phyloP scores from a whole-genome alignment of 2,329 filamentous ascomycete species.

The Aspergillus piperis region DNA sequence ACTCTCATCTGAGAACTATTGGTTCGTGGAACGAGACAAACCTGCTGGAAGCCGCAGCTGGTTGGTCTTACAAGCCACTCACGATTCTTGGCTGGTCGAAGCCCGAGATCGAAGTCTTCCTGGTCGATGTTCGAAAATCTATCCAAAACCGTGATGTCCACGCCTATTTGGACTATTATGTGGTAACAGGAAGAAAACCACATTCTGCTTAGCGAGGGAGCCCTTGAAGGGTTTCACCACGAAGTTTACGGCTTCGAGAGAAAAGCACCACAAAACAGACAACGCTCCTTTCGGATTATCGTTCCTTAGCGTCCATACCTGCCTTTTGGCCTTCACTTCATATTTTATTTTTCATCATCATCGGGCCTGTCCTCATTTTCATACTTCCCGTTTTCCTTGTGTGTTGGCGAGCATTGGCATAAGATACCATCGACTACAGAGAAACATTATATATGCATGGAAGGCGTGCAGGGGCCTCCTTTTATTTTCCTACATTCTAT shows the following conservation, averaged over 20 bases:
- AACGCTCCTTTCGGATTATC: neutral
- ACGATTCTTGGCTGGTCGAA: slow-evolving; percentile 46
- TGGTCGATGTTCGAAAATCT: slow-evolving; percentile 46
- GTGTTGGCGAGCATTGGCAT: slow-evolving; percentile 28
- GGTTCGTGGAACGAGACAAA: slow-evolving; percentile 54
- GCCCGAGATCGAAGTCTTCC: slow-evolving; percentile 49
- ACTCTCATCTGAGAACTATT: slow-evolving; percentile 49
- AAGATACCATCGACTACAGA: slow-evolving; percentile 30
- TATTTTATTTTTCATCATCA: neutral
- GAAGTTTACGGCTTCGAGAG: neutral
- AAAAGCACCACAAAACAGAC: neutral
- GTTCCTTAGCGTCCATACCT: neutral
- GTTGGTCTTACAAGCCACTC: slow-evolving; percentile 48
- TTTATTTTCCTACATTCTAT: neutral
- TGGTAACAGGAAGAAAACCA: slow-evolving; percentile 42
- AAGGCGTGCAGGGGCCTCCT: slow-evolving; percentile 23
- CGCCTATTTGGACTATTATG: slow-evolving; percentile 43
- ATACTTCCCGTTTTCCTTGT: slow-evolving; percentile 8
- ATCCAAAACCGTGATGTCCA: slow-evolving; percentile 45
- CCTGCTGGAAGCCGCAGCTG: slow-evolving; percentile 46
- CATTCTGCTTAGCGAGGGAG: slow-evolving; percentile 19
- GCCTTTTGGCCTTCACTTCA: neutral
- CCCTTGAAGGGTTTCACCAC: slow-evolving; percentile 11
- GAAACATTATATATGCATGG: slow-evolving; percentile 24
- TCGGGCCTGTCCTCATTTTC: slow-evolving; percentile 8